These are phyloP conservation scores for Colletotrichum sp. DNA, from an alignment of 2,329 filamentous ascomycete species.

Conservation along the genomic window DNA sequence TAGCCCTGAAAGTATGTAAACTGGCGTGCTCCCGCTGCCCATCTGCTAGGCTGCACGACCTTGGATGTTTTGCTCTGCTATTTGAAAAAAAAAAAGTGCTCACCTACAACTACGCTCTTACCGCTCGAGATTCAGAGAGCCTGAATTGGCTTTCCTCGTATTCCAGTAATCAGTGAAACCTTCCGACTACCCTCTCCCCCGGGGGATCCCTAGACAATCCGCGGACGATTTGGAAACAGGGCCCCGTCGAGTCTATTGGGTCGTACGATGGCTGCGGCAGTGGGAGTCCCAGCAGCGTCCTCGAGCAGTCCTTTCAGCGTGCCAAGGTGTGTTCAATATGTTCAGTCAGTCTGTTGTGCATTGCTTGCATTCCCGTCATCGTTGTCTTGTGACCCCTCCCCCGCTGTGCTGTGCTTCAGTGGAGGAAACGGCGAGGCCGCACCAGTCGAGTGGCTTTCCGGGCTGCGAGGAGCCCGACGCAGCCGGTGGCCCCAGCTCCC, in stretches of 20 bases:
- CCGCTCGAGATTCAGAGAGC: background rate
- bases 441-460: background rate
- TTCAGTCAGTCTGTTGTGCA: no score
- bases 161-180: background rate
- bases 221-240: background rate
- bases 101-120: background rate
- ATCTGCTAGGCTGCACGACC: accelerated
- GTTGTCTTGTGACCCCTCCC: background rate
- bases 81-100: background rate
- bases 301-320: background rate
- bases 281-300: background rate
- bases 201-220: background rate
- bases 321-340: background rate
- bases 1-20: background rate
- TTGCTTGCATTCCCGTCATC: background rate
- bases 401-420: background rate
- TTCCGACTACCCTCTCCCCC: background rate
- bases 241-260: background rate
- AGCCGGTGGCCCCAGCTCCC: background rate
- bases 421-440: background rate
- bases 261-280: constrained; percentile 12
- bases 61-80: background rate
- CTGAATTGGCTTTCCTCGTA: background rate
- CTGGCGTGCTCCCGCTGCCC: background rate
- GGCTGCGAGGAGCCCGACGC: background rate